Evolutionary conservation across 306 rosid genomes (phyloP), one percentile per base, ranked within the genome.

Genomic region (Vigna radiata): DNA sequence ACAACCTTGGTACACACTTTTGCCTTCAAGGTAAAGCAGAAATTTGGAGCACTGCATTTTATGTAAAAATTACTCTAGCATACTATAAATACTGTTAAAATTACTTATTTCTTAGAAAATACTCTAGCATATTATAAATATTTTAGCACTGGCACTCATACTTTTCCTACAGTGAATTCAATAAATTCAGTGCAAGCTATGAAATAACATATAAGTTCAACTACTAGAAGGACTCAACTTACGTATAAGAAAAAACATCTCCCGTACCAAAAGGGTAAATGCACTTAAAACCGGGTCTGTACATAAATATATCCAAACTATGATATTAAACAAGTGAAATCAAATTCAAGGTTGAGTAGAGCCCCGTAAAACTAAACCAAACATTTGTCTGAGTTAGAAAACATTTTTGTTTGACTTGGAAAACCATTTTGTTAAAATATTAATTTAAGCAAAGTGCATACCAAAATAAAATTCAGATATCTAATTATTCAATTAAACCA

Each of bases 231-330:
- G 70, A 56, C 65, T 72, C 39, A 54, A 37, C 8, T 37, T 72
- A 8, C 7, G 33, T 6, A 53, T 72, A 37, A 4, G n/a, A 59
- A 83, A 58, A 64, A 87, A 66, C 23, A 82, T 56, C 87, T 85
- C 89, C 89, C 84, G 77, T 12, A 87, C 88, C 12, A 89, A 90
- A 87, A 87, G 89, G 73, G 86, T 84, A 82, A 83, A 82, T 84
- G 77, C 77, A 76, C 86, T 72, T 73, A 81, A 58, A 87, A 36
- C 6, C 58, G 8, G 6, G 39, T 25, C n/a, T 6, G 3, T 8
- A 25, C 47, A 70, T n/a, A 53, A 37, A n/a, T 43, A 77, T 55
- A 36, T 13, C 17, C 46, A 74, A 31, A 49, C 21, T 54, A 12
- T 0, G 2, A 77, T 44, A 27, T 47, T n/a, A 12, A 29, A 54